These are phyloP conservation scores for Globisporangium echinulatum DNA, from an alignment of 352 stramenopile genomes.

Conservation along the genomic window DNA sequence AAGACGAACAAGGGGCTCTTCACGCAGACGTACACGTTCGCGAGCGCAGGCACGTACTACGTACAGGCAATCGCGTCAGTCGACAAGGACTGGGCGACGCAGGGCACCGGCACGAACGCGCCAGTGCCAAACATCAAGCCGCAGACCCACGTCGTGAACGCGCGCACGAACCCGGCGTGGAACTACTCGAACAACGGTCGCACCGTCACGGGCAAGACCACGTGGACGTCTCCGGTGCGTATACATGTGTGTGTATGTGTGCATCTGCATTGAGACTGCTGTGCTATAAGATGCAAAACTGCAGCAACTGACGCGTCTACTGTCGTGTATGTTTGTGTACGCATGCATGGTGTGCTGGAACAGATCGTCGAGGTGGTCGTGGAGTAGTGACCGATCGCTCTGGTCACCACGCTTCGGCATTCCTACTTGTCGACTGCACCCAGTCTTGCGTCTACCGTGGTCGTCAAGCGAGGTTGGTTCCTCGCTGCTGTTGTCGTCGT, in stretches of 20 bases:
- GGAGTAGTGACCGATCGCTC: slow-evolving; percentile 5
- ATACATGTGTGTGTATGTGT: not conserved
- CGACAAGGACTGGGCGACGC: slow-evolving; percentile 56
- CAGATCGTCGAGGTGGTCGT: slow-evolving; percentile 17
- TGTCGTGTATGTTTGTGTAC: not conserved
- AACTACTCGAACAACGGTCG: slow-evolving; percentile 44
- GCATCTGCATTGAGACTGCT: not conserved
- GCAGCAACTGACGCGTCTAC: not conserved
- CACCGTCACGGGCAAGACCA: slow-evolving; percentile 41
- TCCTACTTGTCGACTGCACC: not conserved
- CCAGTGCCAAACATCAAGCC: slow-evolving; percentile 43
- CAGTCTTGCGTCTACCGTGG: too few species aligned
- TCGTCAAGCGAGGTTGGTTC: too few species aligned
- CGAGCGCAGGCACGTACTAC: slow-evolving; percentile 37
- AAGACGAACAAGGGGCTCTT: slow-evolving; percentile 50
- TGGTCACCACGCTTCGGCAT: not conserved
- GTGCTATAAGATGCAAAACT: not conserved
- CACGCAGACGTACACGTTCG: slow-evolving; percentile 29
- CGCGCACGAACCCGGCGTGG: slow-evolving; percentile 53
- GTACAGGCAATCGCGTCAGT: slow-evolving; percentile 51
- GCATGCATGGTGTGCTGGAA: not conserved
- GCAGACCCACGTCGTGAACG: slow-evolving; percentile 72
- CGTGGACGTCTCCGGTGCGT: slow-evolving; percentile 42
- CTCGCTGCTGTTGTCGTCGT: not conserved
- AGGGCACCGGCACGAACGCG: slow-evolving; percentile 29